Conservation (phyloP, 371 early-diverging fungal genomes). For the Mucor irregularis region DNA sequence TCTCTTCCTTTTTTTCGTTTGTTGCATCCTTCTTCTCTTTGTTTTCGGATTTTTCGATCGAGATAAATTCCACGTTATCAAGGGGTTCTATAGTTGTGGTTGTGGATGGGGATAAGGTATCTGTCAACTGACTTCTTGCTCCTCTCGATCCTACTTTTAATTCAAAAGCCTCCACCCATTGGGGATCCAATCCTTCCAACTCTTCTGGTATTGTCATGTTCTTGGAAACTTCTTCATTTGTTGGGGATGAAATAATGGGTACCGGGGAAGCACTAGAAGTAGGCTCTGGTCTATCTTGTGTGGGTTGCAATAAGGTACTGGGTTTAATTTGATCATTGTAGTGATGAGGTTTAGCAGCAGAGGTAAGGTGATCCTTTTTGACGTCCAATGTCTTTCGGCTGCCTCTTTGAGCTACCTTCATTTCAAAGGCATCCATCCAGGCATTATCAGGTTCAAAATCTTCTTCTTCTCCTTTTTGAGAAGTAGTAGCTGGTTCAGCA, state of each 20-base stretch:
- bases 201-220: not conserved
- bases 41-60: not conserved
- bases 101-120: conserved; percentile 6
- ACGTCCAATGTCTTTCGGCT: conserved; percentile 1
- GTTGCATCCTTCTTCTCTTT: not conserved
- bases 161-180: conserved; percentile 31
- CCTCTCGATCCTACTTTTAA: conserved; percentile 23
- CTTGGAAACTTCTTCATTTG: too few relatives aligned
- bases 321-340: conserved; percentile 4
- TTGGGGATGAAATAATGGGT: too few relatives aligned
- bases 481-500: not conserved
- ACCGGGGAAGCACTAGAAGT: not conserved
- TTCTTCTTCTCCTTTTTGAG: not conserved
- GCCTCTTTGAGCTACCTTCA: conserved; percentile 25
- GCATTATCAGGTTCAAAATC: conserved; percentile 12
- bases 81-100: not conserved
- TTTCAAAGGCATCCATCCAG: conserved; percentile 39
- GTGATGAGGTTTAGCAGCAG: conserved; percentile 4
- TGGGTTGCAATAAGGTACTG: not conserved
- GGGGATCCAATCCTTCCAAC: conserved; percentile 13
- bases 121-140: conserved; percentile 1
- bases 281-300: not conserved
- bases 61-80: not conserved
- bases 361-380: not conserved
- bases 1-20: not conserved